Percentiles rank a stretch among this genome's conserved stretches.
phyloP scores from a whole-genome alignment of 2,329 filamentous ascomycete species.

The Phaeosphaeria sp. region DNA sequence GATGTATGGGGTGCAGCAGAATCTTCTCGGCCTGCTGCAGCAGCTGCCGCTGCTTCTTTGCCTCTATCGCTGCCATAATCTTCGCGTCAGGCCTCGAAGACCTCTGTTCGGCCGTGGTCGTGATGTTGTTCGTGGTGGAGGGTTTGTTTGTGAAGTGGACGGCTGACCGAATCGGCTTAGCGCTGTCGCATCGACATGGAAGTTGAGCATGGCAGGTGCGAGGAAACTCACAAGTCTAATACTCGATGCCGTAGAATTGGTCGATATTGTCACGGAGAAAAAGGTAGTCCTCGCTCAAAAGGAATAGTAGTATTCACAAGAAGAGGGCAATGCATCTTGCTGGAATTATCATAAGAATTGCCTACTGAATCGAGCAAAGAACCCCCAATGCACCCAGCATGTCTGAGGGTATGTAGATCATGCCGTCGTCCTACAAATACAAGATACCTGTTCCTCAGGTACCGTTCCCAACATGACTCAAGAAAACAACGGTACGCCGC shows the following conservation, averaged over 20 bases:
- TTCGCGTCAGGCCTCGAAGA: conserved; percentile 7
- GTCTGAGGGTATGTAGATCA: conserved; percentile 8
- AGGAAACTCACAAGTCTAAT: no score
- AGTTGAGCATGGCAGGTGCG: not conserved
- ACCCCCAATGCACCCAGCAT: not conserved
- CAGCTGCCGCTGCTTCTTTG: conserved; percentile 23
- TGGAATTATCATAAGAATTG: conserved; percentile 5
- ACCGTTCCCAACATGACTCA: conserved; percentile 1
- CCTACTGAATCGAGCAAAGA: conserved; percentile 1
- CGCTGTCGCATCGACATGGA: conserved; percentile 34
- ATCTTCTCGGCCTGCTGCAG: conserved; percentile 51
- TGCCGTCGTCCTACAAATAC: conserved; percentile 12
- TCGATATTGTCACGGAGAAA: no score
- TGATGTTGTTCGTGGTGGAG: conserved; percentile 8
- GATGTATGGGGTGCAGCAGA: conserved; percentile 57
- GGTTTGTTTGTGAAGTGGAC: conserved; percentile 25
- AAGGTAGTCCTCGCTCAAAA: no score
- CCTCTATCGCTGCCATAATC: conserved; percentile 12
- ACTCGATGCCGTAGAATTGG: no score
- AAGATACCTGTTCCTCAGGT: conserved; percentile 12
- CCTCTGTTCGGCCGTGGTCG: conserved; percentile 5
- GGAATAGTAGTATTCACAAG: not conserved
- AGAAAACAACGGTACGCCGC: conserved; percentile 8
- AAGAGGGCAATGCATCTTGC: not conserved
- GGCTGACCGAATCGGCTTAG: conserved; percentile 26